These are phyloP conservation scores for Euphorbia peplus DNA, from an alignment of 345 rosid genomes.

Conservation along the genomic window DNA sequence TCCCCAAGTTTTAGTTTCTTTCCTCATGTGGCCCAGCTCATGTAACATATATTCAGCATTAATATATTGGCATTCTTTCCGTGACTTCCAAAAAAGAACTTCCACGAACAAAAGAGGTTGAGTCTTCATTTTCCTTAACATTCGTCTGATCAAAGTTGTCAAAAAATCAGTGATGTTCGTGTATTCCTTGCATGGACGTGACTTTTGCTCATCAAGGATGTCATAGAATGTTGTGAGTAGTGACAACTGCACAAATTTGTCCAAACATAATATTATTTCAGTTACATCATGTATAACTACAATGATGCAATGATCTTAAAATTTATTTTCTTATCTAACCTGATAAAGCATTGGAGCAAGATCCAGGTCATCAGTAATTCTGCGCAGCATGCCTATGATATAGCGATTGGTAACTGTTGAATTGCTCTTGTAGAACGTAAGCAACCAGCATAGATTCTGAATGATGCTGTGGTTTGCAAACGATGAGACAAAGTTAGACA, in stretches of 20 bases:
- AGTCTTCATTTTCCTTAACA: constrained; percentile 79
- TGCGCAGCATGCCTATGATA: constrained; percentile 58
- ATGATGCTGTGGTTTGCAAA: constrained; percentile 75
- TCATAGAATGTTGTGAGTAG: constrained; percentile 62
- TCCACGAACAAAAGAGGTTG: constrained; percentile 95
- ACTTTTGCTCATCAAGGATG: constrained; percentile 77
- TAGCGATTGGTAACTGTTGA: constrained; percentile 57
- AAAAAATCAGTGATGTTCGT: constrained; percentile 58
- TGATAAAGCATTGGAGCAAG: constrained; percentile 96
- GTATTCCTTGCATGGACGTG: constrained; percentile 56
- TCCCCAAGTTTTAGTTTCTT: constrained; percentile 41
- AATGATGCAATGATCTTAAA: constrained; percentile 3
- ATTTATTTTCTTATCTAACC: constrained; percentile 37
- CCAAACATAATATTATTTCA: not conserved
- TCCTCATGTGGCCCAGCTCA: constrained; percentile 68
- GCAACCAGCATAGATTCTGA: constrained; percentile 89
- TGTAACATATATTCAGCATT: constrained; percentile 80
- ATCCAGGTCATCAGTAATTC: constrained; percentile 76
- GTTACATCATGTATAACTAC: not conserved
- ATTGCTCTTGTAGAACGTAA: constrained; percentile 77
- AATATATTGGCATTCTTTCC: constrained; percentile 81
- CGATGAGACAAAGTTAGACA: constrained; percentile 68
- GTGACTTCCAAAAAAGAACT: constrained; percentile 81
- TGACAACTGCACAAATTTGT: constrained; percentile 61
- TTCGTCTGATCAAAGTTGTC: constrained; percentile 55